Percentiles rank a stretch among this genome's conserved stretches.
These are phyloP conservation scores for Mortierella claussenii DNA, from an alignment of 192 early-diverging fungal species.

Conservation along the genomic window DNA sequence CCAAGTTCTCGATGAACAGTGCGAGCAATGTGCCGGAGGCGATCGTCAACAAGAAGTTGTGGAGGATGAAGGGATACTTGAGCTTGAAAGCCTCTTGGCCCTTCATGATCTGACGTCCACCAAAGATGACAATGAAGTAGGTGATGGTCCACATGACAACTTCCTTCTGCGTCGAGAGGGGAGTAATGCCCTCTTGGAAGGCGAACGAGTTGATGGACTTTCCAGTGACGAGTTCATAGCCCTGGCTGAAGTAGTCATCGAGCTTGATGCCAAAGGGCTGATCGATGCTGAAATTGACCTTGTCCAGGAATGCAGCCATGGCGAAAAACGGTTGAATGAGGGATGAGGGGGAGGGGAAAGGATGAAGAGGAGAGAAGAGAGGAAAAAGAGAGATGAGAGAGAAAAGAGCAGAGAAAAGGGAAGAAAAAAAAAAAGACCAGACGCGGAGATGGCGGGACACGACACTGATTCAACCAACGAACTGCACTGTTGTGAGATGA, in stretches of 20 bases:
- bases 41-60: slow-evolving; percentile 82
- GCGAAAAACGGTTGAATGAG: slow-evolving; percentile 4
- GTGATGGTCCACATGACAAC: slow-evolving; percentile 63
- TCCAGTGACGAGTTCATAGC: slow-evolving; percentile 56
- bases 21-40: slow-evolving; percentile 75
- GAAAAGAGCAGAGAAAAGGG: neutral
- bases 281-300: slow-evolving; percentile 58
- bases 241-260: slow-evolving; percentile 60
- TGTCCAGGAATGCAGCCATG: slow-evolving; percentile 52
- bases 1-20: slow-evolving; percentile 80
- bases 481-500: too few relatives aligned
- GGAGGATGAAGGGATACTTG: slow-evolving; percentile 77
- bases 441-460: too few relatives aligned
- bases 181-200: slow-evolving; percentile 61
- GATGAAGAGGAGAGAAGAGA: slow-evolving; percentile 10
- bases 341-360: slow-evolving; percentile 1
- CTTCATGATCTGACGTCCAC: slow-evolving; percentile 78
- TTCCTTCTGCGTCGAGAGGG: slow-evolving; percentile 57
- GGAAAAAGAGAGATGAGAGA: neutral
- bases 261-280: slow-evolving; percentile 68
- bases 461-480: too few relatives aligned
- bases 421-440: neutral
- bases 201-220: slow-evolving; percentile 56
- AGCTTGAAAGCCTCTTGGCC: slow-evolving; percentile 74
- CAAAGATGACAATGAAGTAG: slow-evolving; percentile 85